Conservation (phyloP, 768 basidiomycete genomes). For the Lyophyllum atratum region DNA sequence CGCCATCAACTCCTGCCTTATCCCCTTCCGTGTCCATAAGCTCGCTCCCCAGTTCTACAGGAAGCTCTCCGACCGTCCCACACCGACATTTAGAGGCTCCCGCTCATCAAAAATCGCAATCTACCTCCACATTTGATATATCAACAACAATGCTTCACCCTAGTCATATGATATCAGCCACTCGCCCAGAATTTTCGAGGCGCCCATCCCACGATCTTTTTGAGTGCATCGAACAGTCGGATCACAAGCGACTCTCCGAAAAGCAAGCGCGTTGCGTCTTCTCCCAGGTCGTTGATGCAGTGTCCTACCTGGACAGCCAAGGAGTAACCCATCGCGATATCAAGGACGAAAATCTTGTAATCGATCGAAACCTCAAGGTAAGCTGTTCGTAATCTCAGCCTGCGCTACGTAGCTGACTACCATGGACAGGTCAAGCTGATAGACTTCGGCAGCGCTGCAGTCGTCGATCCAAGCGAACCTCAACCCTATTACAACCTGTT, state of each 20-base stretch:
- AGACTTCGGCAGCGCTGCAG: conserved; percentile 91
- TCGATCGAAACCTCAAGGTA: conserved; percentile 74
- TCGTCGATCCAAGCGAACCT: conserved; percentile 62
- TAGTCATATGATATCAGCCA: conserved; percentile 19
- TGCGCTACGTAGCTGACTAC: not conserved
- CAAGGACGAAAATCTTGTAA: conserved; percentile 94
- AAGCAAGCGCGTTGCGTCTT: conserved; percentile 81
- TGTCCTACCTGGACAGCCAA: conserved; percentile 75
- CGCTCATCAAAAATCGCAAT: not conserved
- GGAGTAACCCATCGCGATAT: conserved; percentile 95
- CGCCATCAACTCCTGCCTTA: conserved; percentile 50
- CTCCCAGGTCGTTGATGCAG: conserved; percentile 83
- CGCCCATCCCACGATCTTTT: conserved; percentile 91
- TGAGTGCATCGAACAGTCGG: conserved; percentile 90
- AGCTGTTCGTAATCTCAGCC: conserved; percentile 7
- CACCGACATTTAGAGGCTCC: conserved; percentile 2
- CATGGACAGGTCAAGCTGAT: conserved; percentile 81
- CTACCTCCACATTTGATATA: not conserved
- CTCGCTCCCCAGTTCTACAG: conserved; percentile 45
- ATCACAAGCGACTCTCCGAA: conserved; percentile 78
- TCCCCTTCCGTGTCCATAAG: conserved; percentile 56
- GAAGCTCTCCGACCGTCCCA: conserved; percentile 36
- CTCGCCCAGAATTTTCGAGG: conserved; percentile 52
- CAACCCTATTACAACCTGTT: conserved; percentile 76
- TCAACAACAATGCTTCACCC: conserved; percentile 13